These are phyloP conservation scores for Blastobotrys niveus DNA, from an alignment of 1,139 yeast genomes.

Conservation along the genomic window DNA sequence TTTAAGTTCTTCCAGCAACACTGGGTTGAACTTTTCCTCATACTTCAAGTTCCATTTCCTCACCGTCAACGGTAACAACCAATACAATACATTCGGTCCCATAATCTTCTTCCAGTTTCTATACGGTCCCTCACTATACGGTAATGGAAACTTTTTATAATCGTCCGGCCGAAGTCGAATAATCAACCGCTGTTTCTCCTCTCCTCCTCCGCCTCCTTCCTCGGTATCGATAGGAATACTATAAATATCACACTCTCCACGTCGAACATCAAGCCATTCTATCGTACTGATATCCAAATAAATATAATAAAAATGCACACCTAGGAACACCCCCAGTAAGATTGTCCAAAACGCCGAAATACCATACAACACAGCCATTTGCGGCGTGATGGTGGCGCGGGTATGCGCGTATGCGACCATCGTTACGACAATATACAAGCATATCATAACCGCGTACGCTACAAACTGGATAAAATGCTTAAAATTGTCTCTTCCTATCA, in stretches of 20 bases:
- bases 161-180: constrained; percentile 22
- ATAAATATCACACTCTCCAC: constrained; percentile 27
- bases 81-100: constrained; percentile 34
- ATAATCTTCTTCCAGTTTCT: constrained; percentile 31
- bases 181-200: constrained; percentile 27
- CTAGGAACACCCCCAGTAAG: constrained; percentile 28
- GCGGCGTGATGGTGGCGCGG: constrained; percentile 19
- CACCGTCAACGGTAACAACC: constrained; percentile 35
- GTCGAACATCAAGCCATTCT: constrained; percentile 30
- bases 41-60: constrained; percentile 9
- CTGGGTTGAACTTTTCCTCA: constrained; percentile 20
- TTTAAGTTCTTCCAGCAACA: constrained; percentile 22
- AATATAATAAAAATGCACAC: constrained; percentile 30
- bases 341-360: constrained; percentile 26
- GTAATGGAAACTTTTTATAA: constrained; percentile 22
- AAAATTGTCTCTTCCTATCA: constrained; percentile 76
- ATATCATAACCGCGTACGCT: constrained; percentile 45
- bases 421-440: constrained; percentile 34
- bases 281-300: constrained; percentile 33
- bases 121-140: constrained; percentile 32
- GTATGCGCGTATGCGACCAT: constrained; percentile 29
- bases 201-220: neutral
- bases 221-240: constrained; percentile 23
- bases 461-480: constrained; percentile 72
- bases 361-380: constrained; percentile 31